A percentile compares a stretch with the other conserved stretches of the same genome.
Conservation (phyloP, 1,284 basidiomycete genomes). For the Apiotrichum domesticum region DNA sequence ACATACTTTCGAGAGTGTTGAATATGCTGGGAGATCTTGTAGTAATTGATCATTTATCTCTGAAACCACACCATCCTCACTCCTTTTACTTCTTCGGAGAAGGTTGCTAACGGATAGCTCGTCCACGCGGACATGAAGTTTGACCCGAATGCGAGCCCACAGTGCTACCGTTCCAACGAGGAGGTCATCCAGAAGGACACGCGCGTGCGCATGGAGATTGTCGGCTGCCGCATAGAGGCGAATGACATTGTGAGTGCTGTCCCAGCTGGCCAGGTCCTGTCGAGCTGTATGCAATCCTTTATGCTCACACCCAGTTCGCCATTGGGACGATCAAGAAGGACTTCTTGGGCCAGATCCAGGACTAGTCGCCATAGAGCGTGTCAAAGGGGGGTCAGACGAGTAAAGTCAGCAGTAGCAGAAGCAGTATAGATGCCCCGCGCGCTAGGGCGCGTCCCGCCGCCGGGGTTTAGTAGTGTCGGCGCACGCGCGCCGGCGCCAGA, state of each 20-base stretch:
- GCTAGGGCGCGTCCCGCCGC: no score
- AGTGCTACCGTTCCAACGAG: slow-evolving; percentile 81
- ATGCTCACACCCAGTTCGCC: slow-evolving; percentile 59
- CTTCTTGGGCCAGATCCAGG: slow-evolving; percentile 72
- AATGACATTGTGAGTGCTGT: slow-evolving; percentile 77
- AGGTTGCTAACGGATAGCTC: slow-evolving; percentile 53
- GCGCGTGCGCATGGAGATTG: slow-evolving; percentile 86
- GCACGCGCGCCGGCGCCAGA: no score
- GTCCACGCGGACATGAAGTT: slow-evolving; percentile 89
- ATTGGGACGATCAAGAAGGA: slow-evolving; percentile 94
- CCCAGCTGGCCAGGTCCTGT: background rate
- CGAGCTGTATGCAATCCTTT: background rate
- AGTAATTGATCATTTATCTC: slow-evolving; percentile 46
- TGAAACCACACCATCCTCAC: slow-evolving; percentile 19
- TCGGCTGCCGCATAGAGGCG: slow-evolving; percentile 93
- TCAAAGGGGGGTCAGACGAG: background rate
- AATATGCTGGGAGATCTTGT: slow-evolving; percentile 47
- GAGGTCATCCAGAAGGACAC: slow-evolving; percentile 93
- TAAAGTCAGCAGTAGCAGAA: background rate
- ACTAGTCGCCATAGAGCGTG: slow-evolving; percentile 16
- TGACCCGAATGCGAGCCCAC: slow-evolving; percentile 87
- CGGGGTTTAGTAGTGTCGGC: no score
- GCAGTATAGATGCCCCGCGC: background rate
- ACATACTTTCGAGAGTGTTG: slow-evolving; percentile 37
- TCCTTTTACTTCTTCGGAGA: background rate